A percentile compares a stretch with the other conserved stretches of the same genome.
Evolutionary conservation across 1,284 basidiomycete species (phyloP).

Genomic region (Naganishia sp.): DNA sequence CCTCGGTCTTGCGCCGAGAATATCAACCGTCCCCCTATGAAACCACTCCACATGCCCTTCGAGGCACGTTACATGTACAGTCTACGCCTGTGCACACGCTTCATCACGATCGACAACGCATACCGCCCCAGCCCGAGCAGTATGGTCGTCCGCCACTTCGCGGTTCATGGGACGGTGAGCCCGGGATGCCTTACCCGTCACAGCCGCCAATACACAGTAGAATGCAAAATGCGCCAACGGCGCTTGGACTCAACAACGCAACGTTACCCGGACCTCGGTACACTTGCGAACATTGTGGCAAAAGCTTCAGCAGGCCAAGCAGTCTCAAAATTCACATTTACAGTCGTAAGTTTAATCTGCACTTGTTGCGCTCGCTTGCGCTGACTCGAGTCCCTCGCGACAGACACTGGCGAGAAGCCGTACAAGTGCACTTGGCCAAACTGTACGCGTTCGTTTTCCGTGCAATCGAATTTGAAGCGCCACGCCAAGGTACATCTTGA

Average conservation of each 20-base stretch:
- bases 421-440: constrained; percentile 31
- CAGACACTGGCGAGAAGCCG: constrained; percentile 35
- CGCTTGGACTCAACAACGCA: neutral
- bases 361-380: neutral
- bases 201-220: constrained; percentile 1
- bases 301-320: constrained; percentile 34
- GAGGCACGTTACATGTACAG: neutral
- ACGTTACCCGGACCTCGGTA: constrained; percentile 32
- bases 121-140: neutral
- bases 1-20: constrained; percentile 17
- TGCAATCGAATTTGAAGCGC: constrained; percentile 35
- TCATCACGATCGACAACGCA: neutral
- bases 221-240: constrained; percentile 3
- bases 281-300: constrained; percentile 32
- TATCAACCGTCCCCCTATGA: neutral
- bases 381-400: neutral
- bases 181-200: constrained; percentile 1
- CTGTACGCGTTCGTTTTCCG: constrained; percentile 32
- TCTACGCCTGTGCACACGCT: neutral
- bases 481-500: constrained; percentile 34
- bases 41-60: too few species aligned
- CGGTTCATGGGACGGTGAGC: constrained; percentile 2
- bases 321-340: constrained; percentile 33
- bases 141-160: neutral
- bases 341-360: constrained; percentile 24